Evolutionary conservation across 768 basidiomycete genomes (phyloP).

Genomic region (Tulasnella sp.): DNA sequence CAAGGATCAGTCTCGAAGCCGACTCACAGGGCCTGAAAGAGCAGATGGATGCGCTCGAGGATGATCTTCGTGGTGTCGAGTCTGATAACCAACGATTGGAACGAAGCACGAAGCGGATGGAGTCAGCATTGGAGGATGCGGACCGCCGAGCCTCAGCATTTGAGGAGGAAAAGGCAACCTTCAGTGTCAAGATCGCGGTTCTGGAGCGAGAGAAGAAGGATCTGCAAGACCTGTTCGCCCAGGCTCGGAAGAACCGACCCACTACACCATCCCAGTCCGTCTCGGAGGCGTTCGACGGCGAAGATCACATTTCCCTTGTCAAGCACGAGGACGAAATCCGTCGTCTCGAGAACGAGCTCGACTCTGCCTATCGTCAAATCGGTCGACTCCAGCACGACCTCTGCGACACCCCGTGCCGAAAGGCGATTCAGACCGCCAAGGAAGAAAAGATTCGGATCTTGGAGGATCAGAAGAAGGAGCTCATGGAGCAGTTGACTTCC

Average conservation of each 20-base stretch:
- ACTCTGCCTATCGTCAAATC: conserved; percentile 68
- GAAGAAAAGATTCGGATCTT: conserved; percentile 68
- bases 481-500: conserved; percentile 55
- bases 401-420: conserved; percentile 63
- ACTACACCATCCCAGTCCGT: background rate
- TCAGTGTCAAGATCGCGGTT: conserved; percentile 25
- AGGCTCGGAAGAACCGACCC: conserved; percentile 1
- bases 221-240: conserved; percentile 13
- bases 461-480: conserved; percentile 46
- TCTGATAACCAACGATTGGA: conserved; percentile 34
- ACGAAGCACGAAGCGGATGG: conserved; percentile 58
- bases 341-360: conserved; percentile 65
- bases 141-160: conserved; percentile 55
- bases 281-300: background rate
- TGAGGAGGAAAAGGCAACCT: conserved; percentile 64
- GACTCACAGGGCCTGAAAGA: background rate
- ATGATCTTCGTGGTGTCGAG: conserved; percentile 42
- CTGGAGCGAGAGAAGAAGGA: conserved; percentile 28
- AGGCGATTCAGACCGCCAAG: conserved; percentile 69
- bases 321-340: conserved; percentile 31
- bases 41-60: conserved; percentile 1
- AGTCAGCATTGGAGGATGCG: conserved; percentile 66
- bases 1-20: conserved; percentile 26
- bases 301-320: conserved; percentile 8
- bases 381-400: conserved; percentile 58